Evolutionary conservation across 208 protist genomes (phyloP).

Genomic region (Acanthamoeba pearcei): DNA sequence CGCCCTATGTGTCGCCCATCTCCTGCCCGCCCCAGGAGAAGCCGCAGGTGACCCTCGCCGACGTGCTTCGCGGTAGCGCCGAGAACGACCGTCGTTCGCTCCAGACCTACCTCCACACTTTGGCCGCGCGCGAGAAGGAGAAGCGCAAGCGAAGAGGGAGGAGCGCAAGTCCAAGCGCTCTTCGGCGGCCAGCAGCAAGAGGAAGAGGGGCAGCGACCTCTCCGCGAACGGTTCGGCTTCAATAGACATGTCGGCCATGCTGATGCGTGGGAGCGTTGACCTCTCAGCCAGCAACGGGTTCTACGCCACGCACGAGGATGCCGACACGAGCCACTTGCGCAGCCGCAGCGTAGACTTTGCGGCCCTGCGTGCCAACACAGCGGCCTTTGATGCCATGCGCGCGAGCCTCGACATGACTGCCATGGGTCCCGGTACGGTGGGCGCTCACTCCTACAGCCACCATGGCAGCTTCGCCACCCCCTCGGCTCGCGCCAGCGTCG

Average conservation of each 20-base stretch:
- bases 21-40: background rate
- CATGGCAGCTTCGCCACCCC: background rate
- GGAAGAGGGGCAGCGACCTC: background rate
- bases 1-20: background rate
- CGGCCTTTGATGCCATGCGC: constrained; percentile 31
- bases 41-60: constrained; percentile 7
- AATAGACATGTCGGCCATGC: background rate
- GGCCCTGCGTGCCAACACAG: background rate
- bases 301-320: background rate
- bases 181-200: constrained; percentile 19
- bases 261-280: background rate
- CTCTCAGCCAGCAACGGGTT: background rate
- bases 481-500: background rate
- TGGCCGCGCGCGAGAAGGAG: constrained; percentile 11
- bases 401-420: constrained; percentile 21
- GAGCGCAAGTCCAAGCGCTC: constrained; percentile 48
- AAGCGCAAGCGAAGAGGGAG: constrained; percentile 26
- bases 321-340: background rate
- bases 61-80: background rate
- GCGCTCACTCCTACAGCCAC: constrained; percentile 14
- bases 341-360: constrained; percentile 27
- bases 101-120: background rate
- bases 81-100: background rate
- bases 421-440: background rate
- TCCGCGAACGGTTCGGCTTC: background rate